Base-by-base conservation (phyloP, 768 basidiomycete species). In the Pulveroboletus sp. region DNA sequence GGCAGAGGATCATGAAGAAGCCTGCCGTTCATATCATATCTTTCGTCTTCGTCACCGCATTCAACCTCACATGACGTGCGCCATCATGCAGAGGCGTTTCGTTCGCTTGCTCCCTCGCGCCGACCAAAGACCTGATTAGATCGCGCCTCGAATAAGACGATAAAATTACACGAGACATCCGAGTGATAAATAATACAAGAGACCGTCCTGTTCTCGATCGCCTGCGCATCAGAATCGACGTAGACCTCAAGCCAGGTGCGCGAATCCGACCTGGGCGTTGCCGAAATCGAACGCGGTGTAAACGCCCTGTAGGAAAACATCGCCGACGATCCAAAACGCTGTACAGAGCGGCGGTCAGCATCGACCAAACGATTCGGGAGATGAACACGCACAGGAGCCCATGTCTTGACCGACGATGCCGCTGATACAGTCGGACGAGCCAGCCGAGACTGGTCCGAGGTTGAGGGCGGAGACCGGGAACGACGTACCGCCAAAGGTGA, bases 1-100 rank as follows among this genome's bases (percentile, higher is more conserved):
- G 19, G 38, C 14, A 38, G 29, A 20, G 2, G 37, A 39, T 19
- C 42, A n/a, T 19, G 27, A 2, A 12, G 37, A 17, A 6, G 76
- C 89, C 51, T 53, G 90, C 94, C 88, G 60, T 97, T n/a, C n/a
- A n/a, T n/a, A n/a, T n/a, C n/a, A n/a, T n/a, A n/a, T n/a, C n/a
- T n/a, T n/a, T n/a, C n/a, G n/a, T n/a, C n/a, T n/a, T n/a, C n/a
- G n/a, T n/a, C n/a, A n/a, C n/a, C n/a, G n/a, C n/a, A n/a, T n/a
- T n/a, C n/a, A n/a, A n/a, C n/a, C n/a, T n/a, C n/a, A n/a, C n/a
- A n/a, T n/a, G n/a, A n/a, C n/a, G n/a, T n/a, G n/a, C n/a, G n/a
- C n/a, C n/a, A n/a, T n/a, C n/a, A n/a, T n/a, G n/a, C n/a, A n/a
- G n/a, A n/a, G n/a, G n/a, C n/a, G n/a, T n/a, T n/a, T n/a, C n/a